Evolutionary conservation across 768 basidiomycete genomes (phyloP).

Genomic region (Kwoniella sp.): DNA sequence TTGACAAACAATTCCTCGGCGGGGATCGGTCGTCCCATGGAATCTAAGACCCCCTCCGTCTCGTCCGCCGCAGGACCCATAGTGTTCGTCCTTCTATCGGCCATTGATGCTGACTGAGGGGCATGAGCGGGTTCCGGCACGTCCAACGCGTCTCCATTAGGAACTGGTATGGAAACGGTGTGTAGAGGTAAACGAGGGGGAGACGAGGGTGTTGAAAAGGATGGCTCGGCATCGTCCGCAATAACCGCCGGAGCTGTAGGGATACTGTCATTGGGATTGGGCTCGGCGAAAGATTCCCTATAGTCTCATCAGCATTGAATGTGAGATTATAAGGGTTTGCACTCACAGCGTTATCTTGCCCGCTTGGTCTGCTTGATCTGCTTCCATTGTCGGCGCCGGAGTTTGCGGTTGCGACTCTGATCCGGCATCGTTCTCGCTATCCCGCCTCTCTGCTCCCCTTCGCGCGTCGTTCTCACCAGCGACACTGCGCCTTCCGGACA

Average conservation of each 20-base stretch:
- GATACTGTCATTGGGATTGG: constrained; percentile 55
- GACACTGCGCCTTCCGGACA: constrained; percentile 26
- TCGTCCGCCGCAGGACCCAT: constrained; percentile 24
- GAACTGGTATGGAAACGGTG: constrained; percentile 48
- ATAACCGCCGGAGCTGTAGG: constrained; percentile 44
- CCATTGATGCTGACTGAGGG: constrained; percentile 8
- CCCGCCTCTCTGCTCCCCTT: constrained; percentile 21
- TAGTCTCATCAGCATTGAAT: neutral
- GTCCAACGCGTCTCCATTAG: constrained; percentile 47
- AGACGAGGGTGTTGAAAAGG: constrained; percentile 6
- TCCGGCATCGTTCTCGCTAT: constrained; percentile 8
- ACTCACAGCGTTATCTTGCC: constrained; percentile 49
- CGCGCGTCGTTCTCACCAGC: constrained; percentile 47
- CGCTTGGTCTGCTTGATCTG: constrained; percentile 4
- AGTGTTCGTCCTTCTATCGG: neutral
- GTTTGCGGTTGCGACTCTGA: constrained; percentile 23
- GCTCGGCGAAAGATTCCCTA: constrained; percentile 52
- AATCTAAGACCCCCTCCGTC: constrained; percentile 41
- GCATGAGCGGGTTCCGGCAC: constrained; percentile 27
- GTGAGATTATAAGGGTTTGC: neutral
- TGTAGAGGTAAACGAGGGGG: constrained; percentile 30
- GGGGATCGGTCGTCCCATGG: constrained; percentile 61
- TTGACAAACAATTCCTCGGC: constrained; percentile 91
- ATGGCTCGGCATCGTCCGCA: constrained; percentile 12
- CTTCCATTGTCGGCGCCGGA: constrained; percentile 19